These are phyloP conservation scores for Hyparrhenia diplandra DNA, from an alignment of 176 grass and related monocot genomes.

Conservation along the genomic window DNA sequence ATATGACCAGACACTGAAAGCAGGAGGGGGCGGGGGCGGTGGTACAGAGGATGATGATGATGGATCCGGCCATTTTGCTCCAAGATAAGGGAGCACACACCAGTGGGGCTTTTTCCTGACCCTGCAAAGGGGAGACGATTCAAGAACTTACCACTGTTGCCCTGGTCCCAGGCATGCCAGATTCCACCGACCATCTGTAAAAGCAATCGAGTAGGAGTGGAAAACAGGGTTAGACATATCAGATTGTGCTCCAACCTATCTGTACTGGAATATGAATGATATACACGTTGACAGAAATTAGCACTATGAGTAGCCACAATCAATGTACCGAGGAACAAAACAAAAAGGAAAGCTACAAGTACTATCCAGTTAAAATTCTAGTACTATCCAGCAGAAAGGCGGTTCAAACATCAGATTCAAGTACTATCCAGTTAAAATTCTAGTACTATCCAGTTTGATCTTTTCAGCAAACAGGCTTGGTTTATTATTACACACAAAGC, in stretches of 20 bases:
- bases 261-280: slow-evolving; percentile 14
- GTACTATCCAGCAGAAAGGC: slow-evolving; percentile 28
- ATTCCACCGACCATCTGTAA: slow-evolving; percentile 52
- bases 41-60: slow-evolving; percentile 44
- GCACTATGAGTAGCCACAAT: slow-evolving; percentile 13
- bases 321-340: not conserved
- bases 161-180: slow-evolving; percentile 2
- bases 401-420: slow-evolving; percentile 24
- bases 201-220: slow-evolving; percentile 18
- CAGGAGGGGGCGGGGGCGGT: too few relatives aligned
- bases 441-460: slow-evolving; percentile 12
- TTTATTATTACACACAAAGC: not conserved
- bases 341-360: not conserved
- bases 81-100: slow-evolving; percentile 32
- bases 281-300: not conserved
- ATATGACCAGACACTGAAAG: slow-evolving; percentile 46
- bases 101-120: slow-evolving; percentile 29
- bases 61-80: slow-evolving; percentile 34
- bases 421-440: slow-evolving; percentile 6
- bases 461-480: not conserved
- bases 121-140: slow-evolving; percentile 31
- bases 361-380: too few relatives aligned
- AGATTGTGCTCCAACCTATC: not conserved
- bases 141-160: slow-evolving; percentile 37
- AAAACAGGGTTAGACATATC: slow-evolving; percentile 31